These are phyloP conservation scores for Yarrowia phangngaensis DNA, from an alignment of 805 yeast species.

Conservation along the genomic window DNA sequence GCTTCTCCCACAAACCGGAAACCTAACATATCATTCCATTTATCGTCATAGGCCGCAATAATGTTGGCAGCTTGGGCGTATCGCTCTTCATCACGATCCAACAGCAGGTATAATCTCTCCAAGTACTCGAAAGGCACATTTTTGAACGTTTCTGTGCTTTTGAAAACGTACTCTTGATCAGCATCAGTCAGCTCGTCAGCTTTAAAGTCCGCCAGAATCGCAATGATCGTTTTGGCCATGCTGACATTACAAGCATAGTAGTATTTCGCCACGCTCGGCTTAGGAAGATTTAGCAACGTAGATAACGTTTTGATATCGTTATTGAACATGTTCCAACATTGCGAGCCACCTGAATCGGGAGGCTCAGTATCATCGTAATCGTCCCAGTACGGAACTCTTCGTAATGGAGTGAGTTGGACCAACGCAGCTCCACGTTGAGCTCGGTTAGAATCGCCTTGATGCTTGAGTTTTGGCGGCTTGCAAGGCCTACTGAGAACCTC, in stretches of 20 bases:
- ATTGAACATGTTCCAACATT: conserved; percentile 22
- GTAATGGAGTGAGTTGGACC: conserved; percentile 10
- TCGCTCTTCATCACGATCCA: conserved; percentile 5
- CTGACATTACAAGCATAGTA: conserved; percentile 14
- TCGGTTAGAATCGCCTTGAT: conserved; percentile 9
- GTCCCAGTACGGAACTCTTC: conserved; percentile 19
- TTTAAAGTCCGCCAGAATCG: neutral
- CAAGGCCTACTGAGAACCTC: conserved; percentile 2
- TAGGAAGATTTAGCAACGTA: conserved; percentile 1
- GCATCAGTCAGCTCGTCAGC: conserved; percentile 4
- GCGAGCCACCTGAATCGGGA: conserved; percentile 12
- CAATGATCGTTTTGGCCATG: conserved; percentile 11
- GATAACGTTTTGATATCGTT: conserved; percentile 2
- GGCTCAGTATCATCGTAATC: conserved; percentile 4
- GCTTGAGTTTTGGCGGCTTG: conserved; percentile 1
- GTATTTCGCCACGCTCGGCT: conserved; percentile 17
- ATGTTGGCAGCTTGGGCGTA: neutral
- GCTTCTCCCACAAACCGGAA: conserved; percentile 1
- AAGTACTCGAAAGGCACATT: conserved; percentile 10
- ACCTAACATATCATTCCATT: conserved; percentile 17
- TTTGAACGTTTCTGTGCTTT: neutral
- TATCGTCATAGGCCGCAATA: conserved; percentile 3
- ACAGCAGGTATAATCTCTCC: conserved; percentile 3
- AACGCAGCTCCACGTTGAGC: conserved; percentile 17
- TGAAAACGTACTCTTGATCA: conserved; percentile 5